Conservation (phyloP, 148 eudicot species). For the Tetragonia tetragonoides region DNA sequence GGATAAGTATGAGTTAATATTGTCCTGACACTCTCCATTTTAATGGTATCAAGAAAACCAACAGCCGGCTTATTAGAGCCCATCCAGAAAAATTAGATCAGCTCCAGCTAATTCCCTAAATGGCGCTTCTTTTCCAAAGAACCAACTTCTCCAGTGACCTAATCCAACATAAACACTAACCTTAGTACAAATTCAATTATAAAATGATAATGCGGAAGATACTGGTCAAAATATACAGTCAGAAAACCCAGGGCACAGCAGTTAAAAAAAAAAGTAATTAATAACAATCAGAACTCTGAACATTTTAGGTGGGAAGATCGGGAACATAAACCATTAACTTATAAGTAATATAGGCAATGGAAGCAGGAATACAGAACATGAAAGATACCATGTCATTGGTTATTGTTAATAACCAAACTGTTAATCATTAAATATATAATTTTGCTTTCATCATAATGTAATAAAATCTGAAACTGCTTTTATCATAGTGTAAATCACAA, state of each 20-base stretch:
- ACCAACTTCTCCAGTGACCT: conserved; percentile 17
- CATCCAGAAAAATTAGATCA: conserved; percentile 37
- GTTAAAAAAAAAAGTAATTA: not conserved
- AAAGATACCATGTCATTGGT: no score
- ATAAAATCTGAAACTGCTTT: no score
- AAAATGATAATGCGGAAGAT: not conserved
- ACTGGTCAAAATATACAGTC: not conserved
- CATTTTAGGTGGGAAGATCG: not conserved
- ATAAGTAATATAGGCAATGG: not conserved
- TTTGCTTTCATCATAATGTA: no score
- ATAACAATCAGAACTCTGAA: not conserved
- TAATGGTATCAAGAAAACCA: conserved; percentile 73
- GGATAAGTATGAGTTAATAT: conserved; percentile 82
- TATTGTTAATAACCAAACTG: no score
- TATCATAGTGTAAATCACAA: no score
- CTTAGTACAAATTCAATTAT: not conserved
- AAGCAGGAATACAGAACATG: not conserved
- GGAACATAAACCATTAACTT: not conserved
- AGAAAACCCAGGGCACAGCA: no score
- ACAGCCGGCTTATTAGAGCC: conserved; percentile 56
- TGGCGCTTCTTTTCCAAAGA: conserved; percentile 25
- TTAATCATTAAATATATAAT: no score
- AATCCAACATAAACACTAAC: conserved; percentile 9
- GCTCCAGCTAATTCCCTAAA: conserved; percentile 18
- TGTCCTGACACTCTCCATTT: conserved; percentile 86